Evolutionary conservation across 1,139 yeast species (phyloP).

Genomic region (Taiozyma sp.): DNA sequence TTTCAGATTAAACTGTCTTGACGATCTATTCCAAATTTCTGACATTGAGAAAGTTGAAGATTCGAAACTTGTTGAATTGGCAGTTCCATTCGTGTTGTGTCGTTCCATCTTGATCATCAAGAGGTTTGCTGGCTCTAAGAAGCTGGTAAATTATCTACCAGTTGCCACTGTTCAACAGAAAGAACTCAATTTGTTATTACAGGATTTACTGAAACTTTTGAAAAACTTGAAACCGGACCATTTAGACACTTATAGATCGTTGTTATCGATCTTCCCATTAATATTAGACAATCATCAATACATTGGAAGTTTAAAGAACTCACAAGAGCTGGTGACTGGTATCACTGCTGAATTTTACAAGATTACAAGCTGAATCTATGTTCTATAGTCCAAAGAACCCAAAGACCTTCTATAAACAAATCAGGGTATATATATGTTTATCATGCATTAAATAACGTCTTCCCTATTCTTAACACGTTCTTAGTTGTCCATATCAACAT

Average conservation of each 20-base stretch:
- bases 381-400: background rate
- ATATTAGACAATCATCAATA: slow-evolving; percentile 28
- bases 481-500: slow-evolving; percentile 8
- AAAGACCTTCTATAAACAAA: background rate
- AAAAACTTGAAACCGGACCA: slow-evolving; percentile 12
- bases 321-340: slow-evolving; percentile 12
- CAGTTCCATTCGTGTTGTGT: slow-evolving; percentile 39
- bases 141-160: slow-evolving; percentile 47
- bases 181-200: slow-evolving; percentile 37
- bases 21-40: slow-evolving; percentile 38
- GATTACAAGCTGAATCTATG: slow-evolving; percentile 8
- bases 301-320: slow-evolving; percentile 10
- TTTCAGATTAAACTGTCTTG: slow-evolving; percentile 44
- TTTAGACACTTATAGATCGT: slow-evolving; percentile 16
- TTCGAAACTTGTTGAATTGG: slow-evolving; percentile 20
- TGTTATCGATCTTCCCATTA: slow-evolving; percentile 32
- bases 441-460: background rate
- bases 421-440: background rate
- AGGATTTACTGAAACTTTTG: slow-evolving; percentile 30
- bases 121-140: slow-evolving; percentile 48
- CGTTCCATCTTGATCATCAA: slow-evolving; percentile 48
- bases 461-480: background rate
- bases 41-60: slow-evolving; percentile 15
- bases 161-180: slow-evolving; percentile 45
- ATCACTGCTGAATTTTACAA: slow-evolving; percentile 21